Conservation (phyloP, 106 monocot species). For the Xerophyta viscosa region DNA sequence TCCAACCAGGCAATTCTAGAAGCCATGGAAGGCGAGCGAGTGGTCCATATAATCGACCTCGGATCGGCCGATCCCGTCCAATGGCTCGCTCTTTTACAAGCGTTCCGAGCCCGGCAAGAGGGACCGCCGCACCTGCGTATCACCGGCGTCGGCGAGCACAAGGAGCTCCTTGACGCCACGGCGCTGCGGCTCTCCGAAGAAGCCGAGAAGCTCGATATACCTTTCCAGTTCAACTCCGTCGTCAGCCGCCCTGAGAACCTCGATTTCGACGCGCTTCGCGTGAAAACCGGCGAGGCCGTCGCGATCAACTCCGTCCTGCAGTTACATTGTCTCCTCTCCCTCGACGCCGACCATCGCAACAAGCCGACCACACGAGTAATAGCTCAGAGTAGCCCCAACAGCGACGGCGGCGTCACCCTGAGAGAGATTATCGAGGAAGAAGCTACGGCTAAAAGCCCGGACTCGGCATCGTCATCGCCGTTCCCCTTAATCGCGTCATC, state of each 20-base stretch:
- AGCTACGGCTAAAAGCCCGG: no score
- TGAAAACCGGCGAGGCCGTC: constrained; percentile 66
- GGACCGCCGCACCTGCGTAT: constrained; percentile 56
- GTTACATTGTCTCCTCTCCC: constrained; percentile 43
- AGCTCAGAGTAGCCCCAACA: no score
- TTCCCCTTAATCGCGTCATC: constrained; percentile 1
- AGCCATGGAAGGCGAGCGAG: constrained; percentile 44
- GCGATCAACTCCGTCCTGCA: constrained; percentile 48
- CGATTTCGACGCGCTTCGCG: constrained; percentile 37
- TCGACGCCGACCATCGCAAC: constrained; percentile 8
- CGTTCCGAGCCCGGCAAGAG: constrained; percentile 18
- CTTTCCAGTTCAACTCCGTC: constrained; percentile 65
- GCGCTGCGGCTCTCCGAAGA: constrained; percentile 28
- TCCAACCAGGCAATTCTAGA: constrained; percentile 47
- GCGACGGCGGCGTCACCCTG: constrained; percentile 4
- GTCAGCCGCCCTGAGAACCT: constrained; percentile 27
- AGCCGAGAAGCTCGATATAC: constrained; percentile 64
- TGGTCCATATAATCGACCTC: constrained; percentile 56
- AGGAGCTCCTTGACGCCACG: constrained; percentile 28
- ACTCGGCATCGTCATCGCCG: constrained; percentile 22
- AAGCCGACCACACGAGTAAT: no score
- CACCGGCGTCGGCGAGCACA: constrained; percentile 38
- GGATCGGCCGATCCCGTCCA: constrained; percentile 26
- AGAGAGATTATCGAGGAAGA: constrained; percentile 32
- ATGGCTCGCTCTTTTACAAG: constrained; percentile 39